Evolutionary conservation across 1,284 basidiomycete species (phyloP), one percentile per base, ranked within the genome.

Genomic region (Polyporus tsugae): DNA sequence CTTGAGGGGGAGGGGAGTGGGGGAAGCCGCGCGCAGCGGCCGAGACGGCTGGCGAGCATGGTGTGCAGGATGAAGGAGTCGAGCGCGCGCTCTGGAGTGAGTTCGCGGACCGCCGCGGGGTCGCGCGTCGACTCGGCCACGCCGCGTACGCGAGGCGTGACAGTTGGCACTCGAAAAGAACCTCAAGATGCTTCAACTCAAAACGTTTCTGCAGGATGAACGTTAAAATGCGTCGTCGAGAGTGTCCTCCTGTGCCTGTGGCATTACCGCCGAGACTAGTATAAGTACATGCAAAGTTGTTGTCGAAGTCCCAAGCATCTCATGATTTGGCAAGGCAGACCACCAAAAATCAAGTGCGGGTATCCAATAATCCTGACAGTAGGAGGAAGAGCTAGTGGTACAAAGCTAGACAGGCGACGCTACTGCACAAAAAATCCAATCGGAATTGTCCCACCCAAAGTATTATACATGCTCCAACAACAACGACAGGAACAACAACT

Each of bases 11-110:
- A 6, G 33, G 44, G 58, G 0, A 13, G 35, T 3, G 58, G 36
- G 5, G 62, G 38, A 4, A 65, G 29, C 17, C 61, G 67, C 11
- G 53, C 17, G 57, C 63, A 65, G 33, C 70, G 68, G 38, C 60
- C n/a, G 53, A 72, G 62, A 19, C 68, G 68, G n/a, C 46, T 13
- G 35, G 65, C 22, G 59, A 67, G 52, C 68, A 69, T 69, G 60
- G 63, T 38, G 49, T 59, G 42, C 17, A 64, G 35, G 60, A 9
- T 19, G 42, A 35, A 35, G 17, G 39, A 13, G 29, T 11, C 29
- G 22, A 52, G 25, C 17, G 39, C 59, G 60, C 64, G 19, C 39
- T 39, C 9, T 39, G 39, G 39, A 13, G 9, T 39, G 13, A 39
- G 9, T 13, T 39, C 44, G 44, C 44, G 10, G 44, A 15, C 11